Conservation (phyloP, 352 stramenopile genomes). For the Elongisporangium senticosum region DNA sequence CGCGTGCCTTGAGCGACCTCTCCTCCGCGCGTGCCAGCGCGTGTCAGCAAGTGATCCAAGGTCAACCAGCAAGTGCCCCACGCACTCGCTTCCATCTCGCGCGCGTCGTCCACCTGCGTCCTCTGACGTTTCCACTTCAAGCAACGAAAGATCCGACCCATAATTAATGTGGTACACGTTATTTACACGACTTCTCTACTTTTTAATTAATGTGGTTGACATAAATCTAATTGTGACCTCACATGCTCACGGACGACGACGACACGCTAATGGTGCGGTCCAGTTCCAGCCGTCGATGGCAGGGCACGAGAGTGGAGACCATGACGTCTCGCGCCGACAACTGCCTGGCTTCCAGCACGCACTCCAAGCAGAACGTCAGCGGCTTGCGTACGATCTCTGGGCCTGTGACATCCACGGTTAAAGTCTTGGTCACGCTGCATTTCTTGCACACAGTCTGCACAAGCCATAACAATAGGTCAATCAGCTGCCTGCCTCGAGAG, state of each 20-base stretch:
- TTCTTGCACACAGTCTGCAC: conserved; percentile 26
- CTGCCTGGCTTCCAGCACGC: conserved; percentile 49
- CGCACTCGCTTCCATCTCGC: not conserved
- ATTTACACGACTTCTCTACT: not conserved
- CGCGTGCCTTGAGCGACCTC: not conserved
- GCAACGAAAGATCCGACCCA: not conserved
- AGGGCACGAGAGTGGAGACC: conserved; percentile 16
- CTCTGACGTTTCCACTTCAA: not conserved
- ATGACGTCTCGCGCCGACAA: conserved; percentile 39
- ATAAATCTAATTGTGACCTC: not conserved
- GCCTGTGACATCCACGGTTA: conserved; percentile 37
- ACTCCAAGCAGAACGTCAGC: conserved; percentile 53
- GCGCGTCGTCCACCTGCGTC: not conserved
- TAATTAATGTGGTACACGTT: too few species aligned
- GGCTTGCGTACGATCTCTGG: conserved; percentile 10
- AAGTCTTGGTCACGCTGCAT: conserved; percentile 53
- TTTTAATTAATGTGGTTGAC: not conserved
- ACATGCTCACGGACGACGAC: not conserved
- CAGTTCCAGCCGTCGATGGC: not conserved
- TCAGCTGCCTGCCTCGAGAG: not conserved
- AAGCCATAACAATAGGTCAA: not conserved
- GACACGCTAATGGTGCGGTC: not conserved
- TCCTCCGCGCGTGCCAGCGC: not conserved
- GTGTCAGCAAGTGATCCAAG: not conserved
- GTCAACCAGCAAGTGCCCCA: not conserved